Base-by-base conservation (phyloP, 164 flowering plant species). In the Warburgia ugandensis region DNA sequence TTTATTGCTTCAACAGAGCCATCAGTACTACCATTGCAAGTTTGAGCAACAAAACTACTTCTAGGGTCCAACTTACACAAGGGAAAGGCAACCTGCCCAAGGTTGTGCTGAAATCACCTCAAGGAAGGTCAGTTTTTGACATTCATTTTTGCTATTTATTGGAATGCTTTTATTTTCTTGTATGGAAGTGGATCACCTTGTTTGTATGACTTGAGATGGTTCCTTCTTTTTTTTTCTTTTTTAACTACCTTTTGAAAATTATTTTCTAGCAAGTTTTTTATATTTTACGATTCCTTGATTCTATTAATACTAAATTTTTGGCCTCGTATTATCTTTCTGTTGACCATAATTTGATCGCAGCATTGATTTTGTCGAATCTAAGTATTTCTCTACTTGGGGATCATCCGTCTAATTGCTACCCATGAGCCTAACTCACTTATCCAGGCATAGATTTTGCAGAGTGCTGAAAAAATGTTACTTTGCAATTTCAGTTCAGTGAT, bases 41-140 rank as follows among this genome's bases (percentile, higher is more conserved):
- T 48, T 50, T 56, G 6, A 66, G n/a, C 26, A 65, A 55, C 42
- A 78, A 68, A 31, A 41, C 66, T 12, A 6, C 67, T 47, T 6
- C 56, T 29, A 86, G 88, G 23, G 81, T 87, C 28, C 62, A 65
- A 58, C 21, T 84, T 35, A 62, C 79, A 2, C 74, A 84, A 58
- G 96, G 96, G 4, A 53, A 59, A 41, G 96, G 88, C 28, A 78
- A 72, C 17, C 70, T 88, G 43, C 91, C 96, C 6, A 88, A 84
- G 66, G 66, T 88, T 12, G 69, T 75, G 29, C 75, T 84, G 42
- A 77, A 68, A 48, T 79, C 83, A 44, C 33, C 60, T 63, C 66
- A 68, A 21, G 94, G 91, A 39, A 72, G 86, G 84, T 77, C 42
- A 23, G 60, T 48, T 3, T 32, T 41, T 45, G 29, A 10, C 28